phyloP scores from a whole-genome alignment of 2,329 filamentous ascomycete genomes.

The Alternaria triticina region DNA sequence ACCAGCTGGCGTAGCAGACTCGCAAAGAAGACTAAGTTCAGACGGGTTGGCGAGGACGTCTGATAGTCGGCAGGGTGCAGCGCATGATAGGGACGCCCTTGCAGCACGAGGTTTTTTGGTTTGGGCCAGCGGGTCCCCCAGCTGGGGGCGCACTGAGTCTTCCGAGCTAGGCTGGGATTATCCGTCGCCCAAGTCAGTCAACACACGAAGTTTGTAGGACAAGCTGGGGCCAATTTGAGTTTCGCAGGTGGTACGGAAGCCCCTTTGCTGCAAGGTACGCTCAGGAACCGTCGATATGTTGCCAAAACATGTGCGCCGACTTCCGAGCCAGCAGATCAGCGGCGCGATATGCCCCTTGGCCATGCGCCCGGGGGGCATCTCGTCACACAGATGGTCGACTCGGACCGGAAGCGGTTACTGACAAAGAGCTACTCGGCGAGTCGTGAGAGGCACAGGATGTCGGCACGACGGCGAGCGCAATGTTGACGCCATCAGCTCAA shows the following conservation, averaged over 20 bases:
- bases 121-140: conserved; percentile 8
- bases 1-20: neutral
- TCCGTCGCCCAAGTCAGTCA: conserved; percentile 30
- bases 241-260: conserved; percentile 34
- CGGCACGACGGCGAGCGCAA: conserved; percentile 17
- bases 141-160: conserved; percentile 5
- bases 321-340: conserved; percentile 36
- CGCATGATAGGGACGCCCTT: conserved; percentile 10
- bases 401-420: conserved; percentile 27
- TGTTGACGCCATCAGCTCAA: conserved; percentile 27
- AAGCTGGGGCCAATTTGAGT: conserved; percentile 32
- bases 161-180: conserved; percentile 16
- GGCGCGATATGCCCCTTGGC: conserved; percentile 39
- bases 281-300: conserved; percentile 20
- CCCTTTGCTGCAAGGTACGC: conserved; percentile 46
- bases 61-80: conserved; percentile 1
- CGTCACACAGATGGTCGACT: conserved; percentile 32
- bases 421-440: conserved; percentile 29
- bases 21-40: neutral
- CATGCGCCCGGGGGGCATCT: conserved; percentile 32
- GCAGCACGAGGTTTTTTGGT: conserved; percentile 7
- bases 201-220: conserved; percentile 32
- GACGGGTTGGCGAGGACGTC: neutral
- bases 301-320: conserved; percentile 25
- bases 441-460: conserved; percentile 19